Evolutionary conservation across 768 basidiomycete genomes (phyloP).

Genomic region (Phylloporus rhodoxanthus): DNA sequence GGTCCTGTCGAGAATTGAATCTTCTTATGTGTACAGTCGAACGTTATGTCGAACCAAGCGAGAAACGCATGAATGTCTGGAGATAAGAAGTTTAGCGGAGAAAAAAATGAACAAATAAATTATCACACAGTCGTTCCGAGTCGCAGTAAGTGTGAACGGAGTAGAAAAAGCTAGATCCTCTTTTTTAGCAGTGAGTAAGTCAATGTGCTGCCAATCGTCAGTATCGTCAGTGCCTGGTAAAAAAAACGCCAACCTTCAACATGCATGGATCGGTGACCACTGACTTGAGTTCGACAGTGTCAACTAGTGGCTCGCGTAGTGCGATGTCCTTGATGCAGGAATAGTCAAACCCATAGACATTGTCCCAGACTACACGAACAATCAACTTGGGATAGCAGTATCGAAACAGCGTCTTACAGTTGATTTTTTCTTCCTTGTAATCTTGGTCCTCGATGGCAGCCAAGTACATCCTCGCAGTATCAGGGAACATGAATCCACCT

Average conservation of each 20-base stretch:
- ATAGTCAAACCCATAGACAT: constrained; percentile 99
- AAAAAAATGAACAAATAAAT: background rate
- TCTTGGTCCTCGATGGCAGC: constrained; percentile 99
- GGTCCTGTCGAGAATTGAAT: constrained; percentile 96
- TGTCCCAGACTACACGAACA: constrained; percentile 81
- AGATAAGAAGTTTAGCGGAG: constrained; percentile 2
- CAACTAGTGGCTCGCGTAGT: constrained; percentile 90
- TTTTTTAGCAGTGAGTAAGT: constrained; percentile 87
- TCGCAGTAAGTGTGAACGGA: constrained; percentile 73
- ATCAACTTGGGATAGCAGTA: background rate
- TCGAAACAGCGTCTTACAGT: constrained; percentile 50
- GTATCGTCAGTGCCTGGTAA: background rate
- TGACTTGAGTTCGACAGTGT: constrained; percentile 95
- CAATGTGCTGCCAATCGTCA: constrained; percentile 59
- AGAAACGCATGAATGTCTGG: constrained; percentile 95
- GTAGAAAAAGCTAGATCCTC: constrained; percentile 87
- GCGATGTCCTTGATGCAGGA: constrained; percentile 99
- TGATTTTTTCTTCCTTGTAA: constrained; percentile 99
- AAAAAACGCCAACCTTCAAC: constrained; percentile 60
- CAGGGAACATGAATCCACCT: constrained; percentile 91
- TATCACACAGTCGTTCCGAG: constrained; percentile 90
- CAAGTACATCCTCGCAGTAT: constrained; percentile 85
- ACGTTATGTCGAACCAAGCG: constrained; percentile 97
- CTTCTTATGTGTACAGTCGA: constrained; percentile 94
- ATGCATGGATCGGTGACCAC: constrained; percentile 90